Conservation (phyloP, 2,329 filamentous ascomycete genomes). For the Aspergillus sp. region DNA sequence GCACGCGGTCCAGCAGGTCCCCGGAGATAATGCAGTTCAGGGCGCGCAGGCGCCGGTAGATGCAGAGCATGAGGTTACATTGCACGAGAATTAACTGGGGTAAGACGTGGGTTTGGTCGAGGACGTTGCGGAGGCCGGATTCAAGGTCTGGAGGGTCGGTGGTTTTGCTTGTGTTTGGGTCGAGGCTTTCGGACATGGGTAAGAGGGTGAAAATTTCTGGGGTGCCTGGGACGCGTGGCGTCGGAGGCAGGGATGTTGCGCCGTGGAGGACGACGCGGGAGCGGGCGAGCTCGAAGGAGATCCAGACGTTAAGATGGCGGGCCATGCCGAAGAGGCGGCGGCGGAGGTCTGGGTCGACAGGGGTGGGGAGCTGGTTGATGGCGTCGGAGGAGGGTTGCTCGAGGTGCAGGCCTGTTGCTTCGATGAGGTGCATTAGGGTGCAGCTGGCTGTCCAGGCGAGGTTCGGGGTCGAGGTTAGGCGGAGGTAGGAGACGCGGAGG, state of each 20-base stretch:
- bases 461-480: slow-evolving; percentile 56
- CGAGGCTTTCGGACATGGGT: slow-evolving; percentile 56
- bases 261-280: slow-evolving; percentile 54
- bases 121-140: slow-evolving; percentile 43
- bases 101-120: slow-evolving; percentile 44
- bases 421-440: slow-evolving; percentile 59
- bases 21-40: slow-evolving; percentile 51
- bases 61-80: slow-evolving; percentile 58
- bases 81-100: slow-evolving; percentile 53
- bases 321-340: slow-evolving; percentile 54
- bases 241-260: slow-evolving; percentile 46
- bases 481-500: slow-evolving; percentile 56
- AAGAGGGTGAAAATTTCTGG: slow-evolving; percentile 56
- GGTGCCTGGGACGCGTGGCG: slow-evolving; percentile 42
- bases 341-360: slow-evolving; percentile 40
- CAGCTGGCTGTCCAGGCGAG: slow-evolving; percentile 58
- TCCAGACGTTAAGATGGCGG: slow-evolving; percentile 61
- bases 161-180: slow-evolving; percentile 54
- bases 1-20: slow-evolving; percentile 49
- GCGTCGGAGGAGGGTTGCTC: slow-evolving; percentile 24
- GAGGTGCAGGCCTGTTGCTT: slow-evolving; percentile 49
- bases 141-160: slow-evolving; percentile 48
- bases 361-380: slow-evolving; percentile 15
- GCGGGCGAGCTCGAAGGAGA: slow-evolving; percentile 60
- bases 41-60: slow-evolving; percentile 57